phyloP scores from a whole-genome alignment of 148 eudicot genomes.

The Vaccinium macrocarpon region DNA sequence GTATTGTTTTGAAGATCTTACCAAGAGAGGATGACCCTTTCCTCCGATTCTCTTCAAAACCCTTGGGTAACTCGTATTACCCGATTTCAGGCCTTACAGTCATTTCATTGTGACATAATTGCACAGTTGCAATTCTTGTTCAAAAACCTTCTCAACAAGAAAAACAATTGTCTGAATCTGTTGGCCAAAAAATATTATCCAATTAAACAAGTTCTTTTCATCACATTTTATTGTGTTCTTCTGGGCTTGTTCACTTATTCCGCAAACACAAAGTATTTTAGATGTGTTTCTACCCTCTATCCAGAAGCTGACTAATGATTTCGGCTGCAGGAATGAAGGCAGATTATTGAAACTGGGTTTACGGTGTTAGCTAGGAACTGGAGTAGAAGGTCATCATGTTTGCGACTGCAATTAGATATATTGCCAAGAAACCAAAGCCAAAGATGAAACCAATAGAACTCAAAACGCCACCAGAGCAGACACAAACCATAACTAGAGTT shows the following conservation, averaged over 20 bases:
- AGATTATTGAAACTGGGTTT: neutral
- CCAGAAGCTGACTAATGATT: neutral
- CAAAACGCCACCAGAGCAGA: slow-evolving; percentile 70
- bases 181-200: neutral
- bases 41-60: neutral
- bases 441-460: slow-evolving; percentile 76
- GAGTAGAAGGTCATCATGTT: slow-evolving; percentile 30
- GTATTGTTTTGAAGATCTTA: neutral
- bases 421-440: slow-evolving; percentile 78
- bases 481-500: slow-evolving; percentile 74
- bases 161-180: neutral
- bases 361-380: neutral
- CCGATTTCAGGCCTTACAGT: neutral
- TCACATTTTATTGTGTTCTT: neutral
- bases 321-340: slow-evolving; percentile 2
- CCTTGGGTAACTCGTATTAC: no score
- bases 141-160: neutral
- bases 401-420: slow-evolving; percentile 49
- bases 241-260: neutral
- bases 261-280: neutral
- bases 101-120: neutral
- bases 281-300: neutral
- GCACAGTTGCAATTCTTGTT: neutral
- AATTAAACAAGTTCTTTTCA: neutral
- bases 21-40: neutral